phyloP scores from a whole-genome alignment of 768 basidiomycete genomes.

The Termitomyces sp. region DNA sequence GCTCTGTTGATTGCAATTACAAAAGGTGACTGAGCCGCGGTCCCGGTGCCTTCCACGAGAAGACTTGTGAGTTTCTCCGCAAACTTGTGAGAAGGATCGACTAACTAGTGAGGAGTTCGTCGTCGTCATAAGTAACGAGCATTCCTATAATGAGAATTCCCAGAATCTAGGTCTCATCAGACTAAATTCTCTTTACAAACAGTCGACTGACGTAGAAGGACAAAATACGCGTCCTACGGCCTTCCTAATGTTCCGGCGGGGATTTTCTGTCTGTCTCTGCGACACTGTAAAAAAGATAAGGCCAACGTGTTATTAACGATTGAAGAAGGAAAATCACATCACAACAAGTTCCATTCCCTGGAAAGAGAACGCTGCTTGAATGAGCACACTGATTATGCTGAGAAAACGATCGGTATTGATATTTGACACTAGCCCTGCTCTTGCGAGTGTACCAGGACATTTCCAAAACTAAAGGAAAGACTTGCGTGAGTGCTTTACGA shows the following conservation, averaged over 20 bases:
- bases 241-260: conserved; percentile 73
- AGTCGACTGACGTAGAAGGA: conserved; percentile 57
- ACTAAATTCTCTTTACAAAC: neutral
- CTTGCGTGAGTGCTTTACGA: neutral
- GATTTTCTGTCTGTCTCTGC: conserved; percentile 76
- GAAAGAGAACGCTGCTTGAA: conserved; percentile 67
- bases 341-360: conserved; percentile 74
- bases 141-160: conserved; percentile 73
- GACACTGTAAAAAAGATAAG: conserved; percentile 35
- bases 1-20: conserved; percentile 75
- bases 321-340: conserved; percentile 31
- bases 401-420: conserved; percentile 44
- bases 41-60: conserved; percentile 34
- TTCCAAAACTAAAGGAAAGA: conserved; percentile 50
- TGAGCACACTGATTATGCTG: conserved; percentile 36
- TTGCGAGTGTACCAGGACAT: conserved; percentile 59
- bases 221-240: conserved; percentile 76
- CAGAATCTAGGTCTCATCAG: conserved; percentile 38
- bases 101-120: conserved; percentile 35
- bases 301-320: neutral
- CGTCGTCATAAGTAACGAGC: conserved; percentile 69
- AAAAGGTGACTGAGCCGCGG: conserved; percentile 78
- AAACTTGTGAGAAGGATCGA: neutral
- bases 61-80: neutral
- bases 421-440: conserved; percentile 34